phyloP scores from a whole-genome alignment of 2,329 filamentous ascomycete genomes.

The Chaetomium sp. region DNA sequence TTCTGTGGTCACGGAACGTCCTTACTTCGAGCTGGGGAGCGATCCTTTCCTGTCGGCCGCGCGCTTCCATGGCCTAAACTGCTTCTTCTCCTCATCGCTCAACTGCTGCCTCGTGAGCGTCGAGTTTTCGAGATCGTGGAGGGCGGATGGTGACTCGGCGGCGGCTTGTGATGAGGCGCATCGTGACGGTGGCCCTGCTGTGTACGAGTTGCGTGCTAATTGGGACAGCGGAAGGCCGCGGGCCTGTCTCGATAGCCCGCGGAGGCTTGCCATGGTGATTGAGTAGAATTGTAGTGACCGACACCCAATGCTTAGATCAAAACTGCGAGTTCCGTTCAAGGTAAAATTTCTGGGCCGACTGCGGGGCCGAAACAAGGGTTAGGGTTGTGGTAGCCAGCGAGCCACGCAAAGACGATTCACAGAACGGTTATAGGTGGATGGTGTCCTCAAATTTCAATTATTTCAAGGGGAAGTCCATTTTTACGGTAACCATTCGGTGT shows the following conservation, averaged over 20 bases:
- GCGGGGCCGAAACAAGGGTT: slow-evolving; percentile 13
- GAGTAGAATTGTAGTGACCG: slow-evolving; percentile 3
- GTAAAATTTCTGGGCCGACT: slow-evolving; percentile 17
- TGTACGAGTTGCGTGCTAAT: slow-evolving; percentile 18
- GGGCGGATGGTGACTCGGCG: slow-evolving; percentile 25
- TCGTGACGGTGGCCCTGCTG: slow-evolving; percentile 28
- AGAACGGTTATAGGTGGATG: background rate
- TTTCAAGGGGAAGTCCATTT: background rate
- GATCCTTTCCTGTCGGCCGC: slow-evolving; percentile 30
- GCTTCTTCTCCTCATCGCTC: slow-evolving; percentile 33
- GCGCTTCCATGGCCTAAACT: slow-evolving; percentile 36
- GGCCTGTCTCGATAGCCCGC: slow-evolving; percentile 21
- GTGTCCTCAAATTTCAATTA: background rate
- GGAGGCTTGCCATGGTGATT: slow-evolving; percentile 23
- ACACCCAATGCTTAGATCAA: slow-evolving; percentile 15
- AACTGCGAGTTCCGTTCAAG: slow-evolving; percentile 8
- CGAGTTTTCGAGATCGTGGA: slow-evolving; percentile 48
- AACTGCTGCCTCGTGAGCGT: slow-evolving; percentile 40
- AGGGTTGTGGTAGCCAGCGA: slow-evolving; percentile 9
- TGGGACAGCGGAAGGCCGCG: slow-evolving; percentile 21
- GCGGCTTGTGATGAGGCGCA: slow-evolving; percentile 42
- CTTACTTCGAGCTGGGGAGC: slow-evolving; percentile 44
- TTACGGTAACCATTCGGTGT: no score
- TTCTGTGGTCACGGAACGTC: slow-evolving; percentile 2
- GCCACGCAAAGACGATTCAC: no score